Base-by-base conservation (phyloP, 441 rosid genomes). In the Bruguiera hainesii region DNA sequence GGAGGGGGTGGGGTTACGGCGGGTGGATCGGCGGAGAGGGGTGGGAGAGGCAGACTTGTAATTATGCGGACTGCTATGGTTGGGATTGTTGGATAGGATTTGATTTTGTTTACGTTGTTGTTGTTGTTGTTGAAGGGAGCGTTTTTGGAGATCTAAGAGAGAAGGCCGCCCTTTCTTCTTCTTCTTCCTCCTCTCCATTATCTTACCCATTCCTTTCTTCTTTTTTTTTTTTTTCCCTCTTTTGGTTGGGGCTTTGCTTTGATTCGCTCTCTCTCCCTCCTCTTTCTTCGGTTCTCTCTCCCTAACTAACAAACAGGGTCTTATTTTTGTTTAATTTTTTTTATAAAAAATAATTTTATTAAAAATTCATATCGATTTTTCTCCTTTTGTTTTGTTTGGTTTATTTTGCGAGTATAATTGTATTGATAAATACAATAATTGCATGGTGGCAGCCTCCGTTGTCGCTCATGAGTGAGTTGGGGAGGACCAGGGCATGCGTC, bases 81-180 rank as follows among this genome's bases (percentile, higher is more conserved):
- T 72, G 56, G 73, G 51, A 67, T 42, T 42, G 48, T 50, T 35
- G 39, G 69, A 35, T 52, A 29, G 15, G 39, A 58, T 65, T 29
- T 13, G 75, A 20, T 33, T 51, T 21, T 64, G 61, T 48, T 28
- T 64, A 30, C 63, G 56, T 2, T 61, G 33, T 10, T 42, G 65
- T 5, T 75, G 20, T 10, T 63, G 69, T 4, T 60, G 39, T 16
- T 67, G 79, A 59, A 87, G 80, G 66, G 64, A 70, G 35, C 93
- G 86, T 28, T 79, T 84, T 58, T 84, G 82, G 62, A 82, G 86
- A 82, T 85, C 90, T 66, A 85, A 64, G 15, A 87, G 85, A 67
- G 93, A 87, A 55, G 88, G 93, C 20, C 93, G 72, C 11, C 93
- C 93, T 76, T 87, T 87, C 87, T 84, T 87, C 88, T 78, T 83